Evolutionary conservation across 768 basidiomycete genomes (phyloP).

Genomic region (Russula lepida): DNA sequence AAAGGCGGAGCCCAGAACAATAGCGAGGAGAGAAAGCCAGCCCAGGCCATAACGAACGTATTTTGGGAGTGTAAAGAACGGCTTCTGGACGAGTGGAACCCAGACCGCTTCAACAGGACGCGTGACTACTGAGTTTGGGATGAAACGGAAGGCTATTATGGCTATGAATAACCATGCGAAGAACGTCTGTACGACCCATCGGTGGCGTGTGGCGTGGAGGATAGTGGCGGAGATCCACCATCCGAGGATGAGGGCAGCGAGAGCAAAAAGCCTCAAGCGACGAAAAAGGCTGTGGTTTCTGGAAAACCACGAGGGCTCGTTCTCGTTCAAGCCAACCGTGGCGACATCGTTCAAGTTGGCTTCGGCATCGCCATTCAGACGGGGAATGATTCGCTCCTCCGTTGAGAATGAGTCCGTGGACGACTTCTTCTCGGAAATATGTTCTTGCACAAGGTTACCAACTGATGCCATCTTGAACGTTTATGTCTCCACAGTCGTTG

Average conservation of each 20-base stretch:
- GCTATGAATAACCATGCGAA: constrained; percentile 78
- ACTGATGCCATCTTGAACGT: background rate
- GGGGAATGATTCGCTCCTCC: constrained; percentile 21
- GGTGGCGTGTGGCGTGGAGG: constrained; percentile 57
- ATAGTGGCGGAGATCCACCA: constrained; percentile 83
- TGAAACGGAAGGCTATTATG: constrained; percentile 78
- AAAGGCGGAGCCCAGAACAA: constrained; percentile 85
- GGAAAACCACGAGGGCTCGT: constrained; percentile 19
- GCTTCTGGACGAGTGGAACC: constrained; percentile 53
- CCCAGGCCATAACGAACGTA: constrained; percentile 51
- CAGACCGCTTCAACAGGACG: constrained; percentile 67
- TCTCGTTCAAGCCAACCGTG: constrained; percentile 7
- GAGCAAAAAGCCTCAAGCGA: constrained; percentile 35
- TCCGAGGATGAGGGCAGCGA: constrained; percentile 58
- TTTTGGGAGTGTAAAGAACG: constrained; percentile 54
- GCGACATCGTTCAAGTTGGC: constrained; percentile 3
- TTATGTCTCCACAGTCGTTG: constrained; percentile 10
- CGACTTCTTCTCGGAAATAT: background rate
- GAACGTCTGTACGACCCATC: constrained; percentile 78
- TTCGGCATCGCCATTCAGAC: constrained; percentile 2
- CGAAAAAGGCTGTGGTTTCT: constrained; percentile 21
- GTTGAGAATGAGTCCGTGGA: constrained; percentile 23
- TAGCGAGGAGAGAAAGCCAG: constrained; percentile 66
- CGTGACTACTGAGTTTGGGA: constrained; percentile 62
- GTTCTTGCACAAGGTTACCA: background rate